Percentiles rank a stretch among this genome's conserved stretches.
These are phyloP conservation scores for Phialocephala subalpina DNA, from an alignment of 2,329 filamentous ascomycete species.

Conservation along the genomic window DNA sequence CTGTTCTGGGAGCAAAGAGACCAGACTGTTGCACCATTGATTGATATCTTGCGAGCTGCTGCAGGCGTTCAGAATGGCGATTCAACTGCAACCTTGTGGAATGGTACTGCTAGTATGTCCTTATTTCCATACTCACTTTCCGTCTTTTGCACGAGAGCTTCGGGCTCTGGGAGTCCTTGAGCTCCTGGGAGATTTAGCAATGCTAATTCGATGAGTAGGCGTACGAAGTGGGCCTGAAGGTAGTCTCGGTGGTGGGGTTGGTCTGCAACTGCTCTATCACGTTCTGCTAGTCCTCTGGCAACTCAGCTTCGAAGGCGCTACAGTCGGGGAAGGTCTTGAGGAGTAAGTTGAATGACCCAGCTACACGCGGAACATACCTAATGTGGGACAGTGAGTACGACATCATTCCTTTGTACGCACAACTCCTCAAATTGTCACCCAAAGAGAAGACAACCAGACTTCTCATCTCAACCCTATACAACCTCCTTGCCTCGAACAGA, in stretches of 20 bases:
- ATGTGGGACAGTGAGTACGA: slow-evolving; percentile 80
- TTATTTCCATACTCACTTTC: no score
- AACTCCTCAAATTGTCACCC: slow-evolving; percentile 88
- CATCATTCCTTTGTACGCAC: slow-evolving; percentile 89
- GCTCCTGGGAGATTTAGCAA: no score
- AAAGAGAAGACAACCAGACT: slow-evolving; percentile 98
- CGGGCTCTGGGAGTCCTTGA: no score
- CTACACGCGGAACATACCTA: slow-evolving; percentile 32
- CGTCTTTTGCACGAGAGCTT: no score
- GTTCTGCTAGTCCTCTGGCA: slow-evolving; percentile 95
- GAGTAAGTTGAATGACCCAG: slow-evolving; percentile 63
- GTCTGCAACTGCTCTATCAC: slow-evolving; percentile 92
- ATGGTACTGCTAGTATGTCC: slow-evolving; percentile 52
- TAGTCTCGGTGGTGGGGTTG: slow-evolving; percentile 79
- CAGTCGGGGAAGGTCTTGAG: slow-evolving; percentile 78
- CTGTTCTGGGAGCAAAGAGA: slow-evolving; percentile 92
- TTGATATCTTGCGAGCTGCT: slow-evolving; percentile 83
- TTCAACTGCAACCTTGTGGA: slow-evolving; percentile 68
- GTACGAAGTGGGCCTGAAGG: slow-evolving; percentile 68
- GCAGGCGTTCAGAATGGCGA: slow-evolving; percentile 76
- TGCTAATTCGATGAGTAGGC: background rate
- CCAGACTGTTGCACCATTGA: slow-evolving; percentile 82
- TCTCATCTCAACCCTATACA: slow-evolving; percentile 87
- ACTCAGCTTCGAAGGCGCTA: slow-evolving; percentile 89
- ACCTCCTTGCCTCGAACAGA: slow-evolving; percentile 77